Percentiles rank a stretch among this genome's conserved stretches.
Conservation (phyloP, 75 land plant species). For the Gnetum montanum region DNA sequence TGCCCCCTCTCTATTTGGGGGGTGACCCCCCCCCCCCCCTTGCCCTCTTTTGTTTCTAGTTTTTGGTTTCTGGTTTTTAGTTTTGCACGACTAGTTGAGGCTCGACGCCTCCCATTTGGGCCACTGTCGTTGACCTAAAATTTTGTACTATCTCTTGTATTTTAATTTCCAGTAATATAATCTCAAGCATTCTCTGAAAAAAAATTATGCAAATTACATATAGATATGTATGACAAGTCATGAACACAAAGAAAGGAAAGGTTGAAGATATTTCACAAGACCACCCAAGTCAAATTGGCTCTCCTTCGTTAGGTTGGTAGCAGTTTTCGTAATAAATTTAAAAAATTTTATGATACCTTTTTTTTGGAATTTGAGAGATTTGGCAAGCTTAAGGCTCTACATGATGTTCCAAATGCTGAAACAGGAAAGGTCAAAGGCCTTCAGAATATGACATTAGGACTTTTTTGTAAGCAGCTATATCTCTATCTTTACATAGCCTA, state of each 20-base stretch:
- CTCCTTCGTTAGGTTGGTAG: neutral
- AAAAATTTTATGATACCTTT: neutral
- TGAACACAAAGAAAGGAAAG: slow-evolving; percentile 42
- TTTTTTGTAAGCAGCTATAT: slow-evolving; percentile 47
- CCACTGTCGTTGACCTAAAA: too few species aligned
- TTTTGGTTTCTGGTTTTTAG: too few species aligned
- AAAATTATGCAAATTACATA: too few species aligned
- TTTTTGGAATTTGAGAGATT: slow-evolving; percentile 34
- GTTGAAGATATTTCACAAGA: slow-evolving; percentile 38
- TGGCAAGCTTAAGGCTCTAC: slow-evolving; percentile 47
- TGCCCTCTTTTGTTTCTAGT: too few species aligned
- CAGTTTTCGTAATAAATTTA: neutral
- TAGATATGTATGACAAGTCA: slow-evolving; percentile 85
- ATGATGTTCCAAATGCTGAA: slow-evolving; percentile 58
- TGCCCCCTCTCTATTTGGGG: too few species aligned
- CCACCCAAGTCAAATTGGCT: slow-evolving; percentile 61
- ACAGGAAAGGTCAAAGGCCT: slow-evolving; percentile 27
- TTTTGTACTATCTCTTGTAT: too few species aligned
- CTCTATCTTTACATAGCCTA: too few species aligned
- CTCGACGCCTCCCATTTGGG: too few species aligned
- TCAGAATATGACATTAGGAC: slow-evolving; percentile 64
- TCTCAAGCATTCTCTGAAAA: too few species aligned
- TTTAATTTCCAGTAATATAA: too few species aligned
- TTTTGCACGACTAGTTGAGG: too few species aligned
- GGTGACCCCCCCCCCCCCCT: too few species aligned